A percentile compares a stretch with the other conserved stretches of the same genome.
Conservation (phyloP, 331 rosid species). For the Cydonia oblonga region DNA sequence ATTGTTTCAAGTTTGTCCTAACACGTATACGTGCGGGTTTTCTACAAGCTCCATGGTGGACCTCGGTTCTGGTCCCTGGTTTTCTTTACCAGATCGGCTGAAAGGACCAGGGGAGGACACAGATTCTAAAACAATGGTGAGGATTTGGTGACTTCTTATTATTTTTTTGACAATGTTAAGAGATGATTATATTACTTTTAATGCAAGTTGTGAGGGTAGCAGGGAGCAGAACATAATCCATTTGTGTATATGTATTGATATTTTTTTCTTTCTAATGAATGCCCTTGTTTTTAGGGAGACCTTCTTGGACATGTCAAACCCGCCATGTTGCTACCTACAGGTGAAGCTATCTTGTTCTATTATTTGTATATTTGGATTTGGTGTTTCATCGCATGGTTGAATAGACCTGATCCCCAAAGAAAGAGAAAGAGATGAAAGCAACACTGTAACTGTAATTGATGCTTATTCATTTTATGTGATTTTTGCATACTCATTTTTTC, state of each 20-base stretch:
- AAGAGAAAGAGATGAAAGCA: not conserved
- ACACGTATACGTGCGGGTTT: not conserved
- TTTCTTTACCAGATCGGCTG: conserved; percentile 1
- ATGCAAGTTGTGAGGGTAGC: conserved; percentile 7
- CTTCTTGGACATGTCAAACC: not conserved
- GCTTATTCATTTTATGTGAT: not conserved
- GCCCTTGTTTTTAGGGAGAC: conserved; percentile 16
- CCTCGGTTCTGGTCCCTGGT: conserved; percentile 20
- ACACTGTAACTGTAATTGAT: not conserved
- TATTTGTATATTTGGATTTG: not conserved
- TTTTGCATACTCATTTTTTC: no score
- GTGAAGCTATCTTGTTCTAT: not conserved
- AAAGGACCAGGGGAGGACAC: not conserved
- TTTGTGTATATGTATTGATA: not conserved
- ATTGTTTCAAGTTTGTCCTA: not conserved
- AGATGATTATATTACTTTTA: not conserved
- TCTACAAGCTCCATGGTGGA: not conserved
- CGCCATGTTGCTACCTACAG: not conserved
- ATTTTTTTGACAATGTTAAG: not conserved
- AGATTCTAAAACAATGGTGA: not conserved
- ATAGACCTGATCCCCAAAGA: not conserved
- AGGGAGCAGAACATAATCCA: conserved; percentile 21
- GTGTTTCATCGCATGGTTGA: conserved; percentile 1
- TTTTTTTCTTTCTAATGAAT: not conserved
- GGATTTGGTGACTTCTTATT: not conserved